Evolutionary conservation across 441 rosid species (phyloP), one percentile per base, ranked within the genome.

Genomic region (Euphorbia schlechtendalii): DNA sequence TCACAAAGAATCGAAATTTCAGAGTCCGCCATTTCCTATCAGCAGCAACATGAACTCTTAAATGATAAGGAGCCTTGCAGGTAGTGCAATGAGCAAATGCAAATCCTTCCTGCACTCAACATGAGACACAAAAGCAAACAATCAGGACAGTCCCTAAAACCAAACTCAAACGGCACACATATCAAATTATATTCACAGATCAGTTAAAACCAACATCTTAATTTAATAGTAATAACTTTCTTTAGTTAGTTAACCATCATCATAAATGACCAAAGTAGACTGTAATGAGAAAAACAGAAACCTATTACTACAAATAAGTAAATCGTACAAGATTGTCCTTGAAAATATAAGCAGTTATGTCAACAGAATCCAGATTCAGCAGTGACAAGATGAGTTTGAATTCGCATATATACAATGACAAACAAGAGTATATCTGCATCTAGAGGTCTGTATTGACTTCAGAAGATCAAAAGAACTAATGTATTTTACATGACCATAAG

Each of bases 51-150:
- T 95, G 98, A 81, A 92, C 96, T 80, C 98, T 86, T 78, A 92
- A 75, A 86, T 92, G 90, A 76, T 95, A 95, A 49, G 97, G 96
- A 48, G 92, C 90, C 84, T 95, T 95, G 83, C 99, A 95, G 72
- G 99, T 95, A 59, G 98, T 95, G 80, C 99, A 95, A 74, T 95
- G 98, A 56, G 98, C 93, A 88, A 95, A 95, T 51, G 99, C 96
- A 80, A 88, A 92, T 61, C 98, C 97, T 88, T 95, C 99, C 97
- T 95, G 86, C 70, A 78, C 56, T 40, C 25, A 52, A 24, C 4
- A 14, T 34, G 27, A 25, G 36, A 63, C 8, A 34, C 30, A 46
- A 45, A 56, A 21, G 11, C 30, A 65, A 46, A 27, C 58, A 60
- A 76, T 17, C 28, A 34, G 17, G 40, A n/a, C 22, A 17, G 20